Evolutionary conservation across 495 filamentous ascomycete genomes (phyloP), one percentile per base, ranked within the genome.

Genomic region (Xylaria acuta): DNA sequence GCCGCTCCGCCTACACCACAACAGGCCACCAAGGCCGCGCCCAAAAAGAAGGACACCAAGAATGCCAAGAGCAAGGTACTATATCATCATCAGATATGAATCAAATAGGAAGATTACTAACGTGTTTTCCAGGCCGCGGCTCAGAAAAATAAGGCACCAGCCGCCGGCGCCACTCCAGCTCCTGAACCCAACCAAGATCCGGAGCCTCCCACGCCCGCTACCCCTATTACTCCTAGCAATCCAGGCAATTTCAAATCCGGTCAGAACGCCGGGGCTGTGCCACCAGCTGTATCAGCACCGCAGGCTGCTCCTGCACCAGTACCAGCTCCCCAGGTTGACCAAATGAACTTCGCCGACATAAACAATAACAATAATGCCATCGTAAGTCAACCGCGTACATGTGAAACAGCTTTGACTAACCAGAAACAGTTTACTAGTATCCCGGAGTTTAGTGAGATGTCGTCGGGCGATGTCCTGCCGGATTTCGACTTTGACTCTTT

Each of bases 401-500:
- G 6, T 9, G 22, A 34, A 38, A 53, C 20, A 36, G 25, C 34
- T 45, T 64, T 20, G 12, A 40, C 63, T 66, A 67, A 66, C 34
- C 51, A 49, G 20, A 11, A 49, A 40, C 30, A 72, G 70, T 84
- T 85, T 38, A 59, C 45, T 60, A 64, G 5, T 34, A 30, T 70
- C 54, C 85, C 92, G 77, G 90, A 91, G 67, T 93, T 93, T 77
- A 86, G 6, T 80, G 92, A 75, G 86, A 88, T 67, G 88, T 86
- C 38, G 83, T 83, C 58, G 88, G 95, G 79, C 20, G 62, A 72
- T 72, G 91, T 97, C n/a, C 84, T 98, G 62, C 91, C 94, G 77
- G 92, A 93, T 75, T 98, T 98, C 75, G 95, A 98, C 80, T 98
- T 98, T 80, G 95, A 98, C 81, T 94, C 93, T 0, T 98, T 98